These are phyloP conservation scores for Picochlorum sp. DNA, from an alignment of 139 green algal genomes.

Conservation along the genomic window DNA sequence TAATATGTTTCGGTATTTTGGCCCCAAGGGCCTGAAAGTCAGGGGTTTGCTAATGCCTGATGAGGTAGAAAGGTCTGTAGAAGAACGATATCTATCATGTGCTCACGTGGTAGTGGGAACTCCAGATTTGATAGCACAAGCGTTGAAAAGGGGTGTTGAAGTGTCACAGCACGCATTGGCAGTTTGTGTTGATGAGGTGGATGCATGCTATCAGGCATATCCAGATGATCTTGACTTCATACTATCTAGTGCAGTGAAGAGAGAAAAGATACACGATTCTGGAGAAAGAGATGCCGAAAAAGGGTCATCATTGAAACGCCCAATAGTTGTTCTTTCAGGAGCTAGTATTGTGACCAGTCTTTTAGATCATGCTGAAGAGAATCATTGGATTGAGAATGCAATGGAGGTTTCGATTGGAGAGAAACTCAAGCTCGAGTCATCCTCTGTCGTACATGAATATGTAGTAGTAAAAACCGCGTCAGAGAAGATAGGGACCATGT, in stretches of 20 bases:
- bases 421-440: slow-evolving; percentile 17
- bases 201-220: slow-evolving; percentile 35
- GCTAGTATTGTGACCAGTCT: slow-evolving; percentile 45
- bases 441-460: slow-evolving; percentile 38
- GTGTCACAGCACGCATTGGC: slow-evolving; percentile 4
- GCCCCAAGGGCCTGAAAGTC: slow-evolving; percentile 60
- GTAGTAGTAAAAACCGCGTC: slow-evolving; percentile 22
- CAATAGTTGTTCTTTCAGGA: slow-evolving; percentile 53
- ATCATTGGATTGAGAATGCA: slow-evolving; percentile 48
- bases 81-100: slow-evolving; percentile 30
- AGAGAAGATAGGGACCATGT: too few relatives aligned
- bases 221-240: slow-evolving; percentile 35
- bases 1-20: slow-evolving; percentile 78
- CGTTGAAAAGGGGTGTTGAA: background rate
- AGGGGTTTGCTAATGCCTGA: slow-evolving; percentile 66
- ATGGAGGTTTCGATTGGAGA: slow-evolving; percentile 29
- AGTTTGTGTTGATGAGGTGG: slow-evolving; percentile 43
- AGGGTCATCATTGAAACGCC: slow-evolving; percentile 24
- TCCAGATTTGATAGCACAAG: slow-evolving; percentile 36
- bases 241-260: slow-evolving; percentile 24
- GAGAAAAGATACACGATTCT: background rate
- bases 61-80: slow-evolving; percentile 41
- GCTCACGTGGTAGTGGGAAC: slow-evolving; percentile 68
- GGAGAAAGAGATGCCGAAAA: background rate
- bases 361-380: slow-evolving; percentile 12